phyloP scores from a whole-genome alignment of 2,329 filamentous ascomycete species.

The Pseudonectria foliicola region DNA sequence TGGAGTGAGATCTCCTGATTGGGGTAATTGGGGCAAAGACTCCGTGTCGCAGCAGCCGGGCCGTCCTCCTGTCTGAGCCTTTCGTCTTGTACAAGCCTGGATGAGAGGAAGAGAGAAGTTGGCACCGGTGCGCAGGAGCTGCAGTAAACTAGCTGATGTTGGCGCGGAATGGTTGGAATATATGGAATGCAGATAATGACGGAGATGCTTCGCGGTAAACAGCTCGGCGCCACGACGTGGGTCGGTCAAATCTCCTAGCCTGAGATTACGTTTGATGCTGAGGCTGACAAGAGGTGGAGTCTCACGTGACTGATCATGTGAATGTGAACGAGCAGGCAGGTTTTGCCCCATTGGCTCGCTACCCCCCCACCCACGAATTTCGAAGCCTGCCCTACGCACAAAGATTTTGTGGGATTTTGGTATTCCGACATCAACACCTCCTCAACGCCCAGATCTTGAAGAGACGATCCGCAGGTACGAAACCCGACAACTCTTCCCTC shows the following conservation, averaged over 20 bases:
- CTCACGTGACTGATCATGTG: conserved; percentile 22
- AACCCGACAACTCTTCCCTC: conserved; percentile 14
- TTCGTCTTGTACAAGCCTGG: conserved; percentile 6
- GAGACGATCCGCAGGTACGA: conserved; percentile 38
- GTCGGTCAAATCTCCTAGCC: conserved; percentile 10
- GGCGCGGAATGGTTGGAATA: conserved; percentile 15
- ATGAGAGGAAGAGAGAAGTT: conserved; percentile 2
- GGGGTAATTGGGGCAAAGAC: conserved; percentile 5
- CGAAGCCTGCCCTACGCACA: conserved; percentile 35
- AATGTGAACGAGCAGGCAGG: background rate
- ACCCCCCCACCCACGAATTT: conserved; percentile 26
- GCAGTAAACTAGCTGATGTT: conserved; percentile 10
- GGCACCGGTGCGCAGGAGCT: conserved; percentile 15
- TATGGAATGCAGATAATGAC: conserved; percentile 18
- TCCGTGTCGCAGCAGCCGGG: conserved; percentile 10
- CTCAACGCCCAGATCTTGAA: conserved; percentile 32
- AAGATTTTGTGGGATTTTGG: conserved; percentile 35
- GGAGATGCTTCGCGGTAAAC: conserved; percentile 17
- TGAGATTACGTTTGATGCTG: conserved; percentile 14
- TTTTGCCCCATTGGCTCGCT: conserved; percentile 30
- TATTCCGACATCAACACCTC: conserved; percentile 30
- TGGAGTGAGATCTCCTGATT: conserved; percentile 12
- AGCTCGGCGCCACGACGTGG: conserved; percentile 14
- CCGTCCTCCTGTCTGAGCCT: conserved; percentile 8
- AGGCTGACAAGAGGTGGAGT: conserved; percentile 6